Evolutionary conservation across 495 filamentous ascomycete genomes (phyloP).

Genomic region (Penicillium bovifimosum): DNA sequence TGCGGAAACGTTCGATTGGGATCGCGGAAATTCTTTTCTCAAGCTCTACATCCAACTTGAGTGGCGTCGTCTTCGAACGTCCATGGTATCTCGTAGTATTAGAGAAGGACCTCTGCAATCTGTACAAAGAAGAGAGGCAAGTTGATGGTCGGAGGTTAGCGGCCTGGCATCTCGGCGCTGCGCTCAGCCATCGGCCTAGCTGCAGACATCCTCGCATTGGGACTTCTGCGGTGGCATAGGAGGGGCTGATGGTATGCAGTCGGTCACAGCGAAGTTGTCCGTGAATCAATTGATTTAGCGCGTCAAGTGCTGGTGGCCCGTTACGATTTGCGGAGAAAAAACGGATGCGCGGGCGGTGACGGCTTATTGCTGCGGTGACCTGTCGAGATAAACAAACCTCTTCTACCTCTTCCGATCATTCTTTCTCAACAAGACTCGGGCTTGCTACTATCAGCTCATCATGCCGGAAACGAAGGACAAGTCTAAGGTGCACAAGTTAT

Average conservation of each 20-base stretch:
- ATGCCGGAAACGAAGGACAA: constrained; percentile 68
- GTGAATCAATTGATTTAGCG: not conserved
- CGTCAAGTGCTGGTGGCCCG: not conserved
- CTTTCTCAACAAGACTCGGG: constrained; percentile 2
- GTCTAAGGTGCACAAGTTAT: constrained; percentile 89
- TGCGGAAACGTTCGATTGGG: constrained; percentile 86
- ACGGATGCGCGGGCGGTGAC: constrained; percentile 24
- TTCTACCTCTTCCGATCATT: constrained; percentile 12
- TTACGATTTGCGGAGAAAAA: constrained; percentile 28
- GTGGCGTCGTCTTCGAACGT: constrained; percentile 21
- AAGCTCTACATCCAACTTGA: constrained; percentile 46
- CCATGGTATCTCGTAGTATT: constrained; percentile 33
- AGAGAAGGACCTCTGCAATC: constrained; percentile 34
- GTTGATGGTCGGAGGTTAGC: constrained; percentile 34
- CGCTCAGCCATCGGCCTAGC: constrained; percentile 47
- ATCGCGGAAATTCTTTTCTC: constrained; percentile 81
- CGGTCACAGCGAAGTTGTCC: not conserved
- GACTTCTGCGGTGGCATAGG: constrained; percentile 40
- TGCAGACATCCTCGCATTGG: constrained; percentile 55
- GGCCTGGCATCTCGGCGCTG: constrained; percentile 35
- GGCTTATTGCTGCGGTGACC: constrained; percentile 9
- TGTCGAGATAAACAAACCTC: constrained; percentile 34
- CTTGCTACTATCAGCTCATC: constrained; percentile 5
- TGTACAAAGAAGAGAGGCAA: constrained; percentile 17
- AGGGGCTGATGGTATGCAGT: constrained; percentile 9